Conservation (phyloP, 768 basidiomycete genomes). For the Symmetrospora coprosmae region DNA sequence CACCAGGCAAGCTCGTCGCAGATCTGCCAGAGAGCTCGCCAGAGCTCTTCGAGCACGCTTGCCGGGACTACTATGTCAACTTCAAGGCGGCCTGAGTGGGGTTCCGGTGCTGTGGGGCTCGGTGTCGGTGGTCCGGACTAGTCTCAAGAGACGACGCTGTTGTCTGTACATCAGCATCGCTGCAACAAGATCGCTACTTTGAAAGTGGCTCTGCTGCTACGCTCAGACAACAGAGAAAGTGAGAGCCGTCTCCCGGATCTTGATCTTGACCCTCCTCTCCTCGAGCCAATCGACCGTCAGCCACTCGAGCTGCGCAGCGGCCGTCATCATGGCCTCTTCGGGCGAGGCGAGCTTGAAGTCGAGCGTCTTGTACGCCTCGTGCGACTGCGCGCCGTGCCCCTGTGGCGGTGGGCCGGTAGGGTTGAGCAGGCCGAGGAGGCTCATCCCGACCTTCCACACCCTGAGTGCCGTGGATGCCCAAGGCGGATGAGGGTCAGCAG, state of each 20-base stretch:
- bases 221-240: conserved; percentile 51
- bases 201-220: no score
- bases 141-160: no score
- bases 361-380: conserved; percentile 74
- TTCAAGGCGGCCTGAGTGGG: neutral
- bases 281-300: conserved; percentile 73
- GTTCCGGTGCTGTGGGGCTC: neutral
- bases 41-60: neutral
- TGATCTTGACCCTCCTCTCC: conserved; percentile 66
- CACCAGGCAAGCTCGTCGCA: conserved; percentile 51
- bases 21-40: conserved; percentile 17
- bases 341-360: conserved; percentile 71
- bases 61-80: neutral
- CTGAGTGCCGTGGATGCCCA: conserved; percentile 32
- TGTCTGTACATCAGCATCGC: no score
- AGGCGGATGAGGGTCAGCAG: neutral
- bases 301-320: conserved; percentile 54
- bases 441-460: conserved; percentile 91
- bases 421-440: conserved; percentile 72
- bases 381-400: conserved; percentile 52
- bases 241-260: conserved; percentile 63
- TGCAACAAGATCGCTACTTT: no score
- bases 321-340: conserved; percentile 54
- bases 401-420: conserved; percentile 67
- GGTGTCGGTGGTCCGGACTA: no score